Conservation (phyloP, 768 basidiomycete genomes). For the Zangia roseola region DNA sequence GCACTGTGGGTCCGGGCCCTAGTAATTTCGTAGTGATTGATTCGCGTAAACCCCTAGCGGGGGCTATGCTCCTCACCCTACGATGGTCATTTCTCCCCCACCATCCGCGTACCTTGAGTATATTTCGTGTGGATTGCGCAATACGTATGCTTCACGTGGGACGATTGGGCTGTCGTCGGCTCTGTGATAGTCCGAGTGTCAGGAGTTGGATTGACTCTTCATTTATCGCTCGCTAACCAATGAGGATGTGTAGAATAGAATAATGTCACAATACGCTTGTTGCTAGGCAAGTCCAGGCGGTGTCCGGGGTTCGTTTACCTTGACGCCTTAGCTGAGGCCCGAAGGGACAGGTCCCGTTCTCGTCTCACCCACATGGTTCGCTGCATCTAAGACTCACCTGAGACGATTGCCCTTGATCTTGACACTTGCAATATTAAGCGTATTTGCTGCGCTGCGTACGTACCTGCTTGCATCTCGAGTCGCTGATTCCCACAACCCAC, state of each 20-base stretch:
- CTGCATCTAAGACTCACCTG: slow-evolving; percentile 24
- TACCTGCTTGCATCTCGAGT: neutral
- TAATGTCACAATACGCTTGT: neutral
- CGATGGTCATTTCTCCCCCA: neutral
- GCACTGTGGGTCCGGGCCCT: slow-evolving; percentile 11
- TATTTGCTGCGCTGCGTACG: slow-evolving; percentile 10
- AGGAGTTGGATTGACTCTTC: neutral
- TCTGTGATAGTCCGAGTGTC: neutral
- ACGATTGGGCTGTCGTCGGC: neutral
- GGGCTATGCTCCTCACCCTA: slow-evolving; percentile 5
- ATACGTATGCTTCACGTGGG: neutral
- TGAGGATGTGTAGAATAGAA: neutral
- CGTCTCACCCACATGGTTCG: slow-evolving; percentile 7
- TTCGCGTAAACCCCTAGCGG: slow-evolving; percentile 1
- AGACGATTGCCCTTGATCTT: slow-evolving; percentile 11
- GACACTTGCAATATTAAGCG: neutral
- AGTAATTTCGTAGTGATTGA: neutral
- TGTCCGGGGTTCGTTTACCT: slow-evolving; percentile 23
- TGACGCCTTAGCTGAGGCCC: slow-evolving; percentile 8
- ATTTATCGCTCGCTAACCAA: neutral
- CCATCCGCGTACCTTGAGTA: neutral
- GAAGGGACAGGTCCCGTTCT: neutral
- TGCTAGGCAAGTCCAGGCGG: slow-evolving; percentile 1
- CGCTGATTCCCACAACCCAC: slow-evolving; percentile 10
- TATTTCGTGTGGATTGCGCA: neutral